Base-by-base conservation (phyloP, 768 basidiomycete species). In the Mrakia frigida region DNA sequence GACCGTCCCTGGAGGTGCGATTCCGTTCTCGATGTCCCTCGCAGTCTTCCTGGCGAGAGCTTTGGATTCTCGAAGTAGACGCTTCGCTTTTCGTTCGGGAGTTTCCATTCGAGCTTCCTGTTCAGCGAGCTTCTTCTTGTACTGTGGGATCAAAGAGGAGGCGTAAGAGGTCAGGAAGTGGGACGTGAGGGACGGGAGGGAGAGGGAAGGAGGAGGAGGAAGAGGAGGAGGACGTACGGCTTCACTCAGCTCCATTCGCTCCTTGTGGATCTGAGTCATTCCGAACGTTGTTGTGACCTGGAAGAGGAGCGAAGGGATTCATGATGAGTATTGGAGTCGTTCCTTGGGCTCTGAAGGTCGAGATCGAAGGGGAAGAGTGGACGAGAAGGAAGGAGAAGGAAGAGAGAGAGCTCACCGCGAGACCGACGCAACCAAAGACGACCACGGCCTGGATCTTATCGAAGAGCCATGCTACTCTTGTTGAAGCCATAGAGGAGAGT, bases 341-440 rank as follows among this genome's bases (percentile, higher is more conserved):
- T 16, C 18, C 11, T 50, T 9, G n/a, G 33, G 16, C n/a, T 60
- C 59, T 10, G 16, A 10, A 60, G n/a, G n/a, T 60, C 16, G n/a
- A 60, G 59, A 60, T n/a, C 33, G 59, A n/a, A 11, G 14, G n/a
- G 14, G 59, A 33, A 6, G 16, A n/a, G n/a, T 28, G 2, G 59
- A 31, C 9, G n/a, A 31, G 59, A 60, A 60, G 59, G 59, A 28
- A 33, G 33, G 59, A 60, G 59, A 60, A 63, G 61, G 61, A 31
- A 63, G 31, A 21, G 61, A n/a, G n/a, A 28, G 61, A 63, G 61
- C 61, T 63, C 61, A 63, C 61, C 61, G 61, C 61, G 61, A 63
- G 6, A 4, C 33, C 33, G 33, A 63, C 61, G 33, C 61, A 63
- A 37, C 61, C 18, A 13, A 63, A 31, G 11, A 63, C 61, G 31